Base-by-base conservation (phyloP, 345 rosid genomes). In the Eucalyptus victrix region DNA sequence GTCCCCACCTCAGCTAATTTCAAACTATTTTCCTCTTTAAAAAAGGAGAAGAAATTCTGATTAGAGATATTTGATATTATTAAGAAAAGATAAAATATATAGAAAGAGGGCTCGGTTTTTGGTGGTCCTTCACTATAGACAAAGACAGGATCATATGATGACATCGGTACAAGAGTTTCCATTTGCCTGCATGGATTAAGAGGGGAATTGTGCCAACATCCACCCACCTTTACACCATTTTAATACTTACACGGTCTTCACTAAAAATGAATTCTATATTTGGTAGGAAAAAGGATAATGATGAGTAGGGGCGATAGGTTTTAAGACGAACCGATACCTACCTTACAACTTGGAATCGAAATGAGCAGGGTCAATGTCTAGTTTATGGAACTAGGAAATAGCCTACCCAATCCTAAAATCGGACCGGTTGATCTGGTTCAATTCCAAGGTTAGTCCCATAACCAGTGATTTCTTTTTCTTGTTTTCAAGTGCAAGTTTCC, bases 391-490 rank as follows among this genome's bases (percentile, higher is more conserved):
- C 13, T 56, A 23, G 62, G 3, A 26, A 24, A 10, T 1, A 4
- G 6, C 13, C 13, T 24, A 56, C 14, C 62, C 1, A 26, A 1
- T 56, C 62, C 13, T 56, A 12, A 26, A 10, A 56, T 56, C 2
- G 30, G 0, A 24, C 13, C 1, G 2, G 0, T 56, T 2, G 6
- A 56, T 24, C 6, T 24, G 3, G 14, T 56, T 56, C 62, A 24
- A 56, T 56, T 56, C 3, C 12, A 56, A 8, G 30, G 14, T 24
- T 0, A 10, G 1, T 24, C 13, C 3, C 30, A 10, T 23, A 24
- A 56, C 2, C 6, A 3, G 3, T 56, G 30, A 56, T 56, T 24
- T 24, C 6, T 56, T 56, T 56, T 56, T 24, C 0, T 9, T 56
- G 9, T 24, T 56, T 56, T 56, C 3, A 24, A 56, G 62, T 23